Evolutionary conservation across 2,329 filamentous ascomycete species (phyloP).

Genomic region (Aureobasidium mangrovei): DNA sequence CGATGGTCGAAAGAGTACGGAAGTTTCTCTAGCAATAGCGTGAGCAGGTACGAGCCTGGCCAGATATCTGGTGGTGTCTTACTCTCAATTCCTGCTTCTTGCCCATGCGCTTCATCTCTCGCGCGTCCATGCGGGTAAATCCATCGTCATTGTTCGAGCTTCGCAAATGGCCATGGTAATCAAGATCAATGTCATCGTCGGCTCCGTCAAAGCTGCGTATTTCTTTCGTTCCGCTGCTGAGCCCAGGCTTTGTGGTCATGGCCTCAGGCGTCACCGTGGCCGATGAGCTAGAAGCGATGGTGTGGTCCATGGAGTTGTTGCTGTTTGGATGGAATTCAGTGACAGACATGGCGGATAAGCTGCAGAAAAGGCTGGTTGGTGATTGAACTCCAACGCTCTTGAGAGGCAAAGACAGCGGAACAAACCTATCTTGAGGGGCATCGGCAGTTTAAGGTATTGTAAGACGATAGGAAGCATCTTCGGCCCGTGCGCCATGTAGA

Average conservation of each 20-base stretch:
- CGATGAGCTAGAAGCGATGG: slow-evolving; percentile 4
- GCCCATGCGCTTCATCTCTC: slow-evolving; percentile 40
- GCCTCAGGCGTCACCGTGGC: slow-evolving; percentile 3
- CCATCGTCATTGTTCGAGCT: slow-evolving; percentile 8
- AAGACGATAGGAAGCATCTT: neutral
- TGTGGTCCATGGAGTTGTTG: slow-evolving; percentile 8
- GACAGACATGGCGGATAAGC: neutral
- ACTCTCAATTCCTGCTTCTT: slow-evolving; percentile 40
- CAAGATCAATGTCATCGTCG: slow-evolving; percentile 6
- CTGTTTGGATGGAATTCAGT: neutral
- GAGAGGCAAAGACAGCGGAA: neutral
- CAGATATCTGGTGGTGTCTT: neutral
- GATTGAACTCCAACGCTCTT: neutral
- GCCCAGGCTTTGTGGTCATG: neutral
- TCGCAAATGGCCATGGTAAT: slow-evolving; percentile 13
- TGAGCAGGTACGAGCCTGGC: neutral
- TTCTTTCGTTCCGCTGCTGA: neutral
- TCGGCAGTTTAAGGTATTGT: slow-evolving; percentile 1
- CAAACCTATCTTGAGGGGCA: neutral
- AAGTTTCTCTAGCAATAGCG: slow-evolving; percentile 8
- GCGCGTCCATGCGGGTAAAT: slow-evolving; percentile 13
- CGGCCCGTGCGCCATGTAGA: slow-evolving; percentile 5
- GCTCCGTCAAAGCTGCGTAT: slow-evolving; percentile 6
- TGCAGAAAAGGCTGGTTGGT: neutral
- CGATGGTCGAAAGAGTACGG: slow-evolving; percentile 13